Base-by-base conservation (phyloP, 2,329 filamentous ascomycete species). In the Lasiodiplodia hormozganensis region DNA sequence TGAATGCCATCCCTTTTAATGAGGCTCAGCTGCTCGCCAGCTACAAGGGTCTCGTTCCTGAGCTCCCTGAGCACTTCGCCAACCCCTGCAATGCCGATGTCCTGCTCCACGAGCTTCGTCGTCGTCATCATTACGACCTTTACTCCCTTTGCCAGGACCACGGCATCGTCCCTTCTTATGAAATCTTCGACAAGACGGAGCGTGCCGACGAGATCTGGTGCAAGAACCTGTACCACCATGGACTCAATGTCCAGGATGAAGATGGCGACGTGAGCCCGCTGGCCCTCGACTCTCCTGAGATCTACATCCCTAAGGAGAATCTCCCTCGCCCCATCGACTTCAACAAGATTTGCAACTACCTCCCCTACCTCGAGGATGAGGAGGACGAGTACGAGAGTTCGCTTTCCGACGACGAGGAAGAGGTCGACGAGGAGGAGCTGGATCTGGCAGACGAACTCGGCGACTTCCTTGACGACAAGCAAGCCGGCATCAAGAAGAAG, bases 1-100 rank as follows among this genome's bases (percentile, higher is more conserved):
- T 68, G 31, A 23, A 67, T 21, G 25, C 53, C 28, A n/a, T 38
- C 28, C 25, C 65, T 14, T 67, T 67, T 31, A 31, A 67, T 7
- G 65, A 67, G 40, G 12, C 53, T 7, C 53, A 67, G 65, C 65
- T 67, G 21, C 25, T 16, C 52, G 3, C n/a, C 25, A 40, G n/a
- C 2, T 47, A 47, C 43, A n/a, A 8, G 18, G 43, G 43, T n/a
- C 43, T 47, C 8, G n/a, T 51, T 7, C 43, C 25, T 11, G 65
- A 56, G 31, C 54, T 67, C 7, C 36, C 56, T 8, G 28, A 43
- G 34, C 16, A 28, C 25, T 25, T 49, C 18, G n/a, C n/a, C 7
- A 14, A 31, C 28, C 10, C 16, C 12, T 58, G 52, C 54, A 38
- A 36, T n/a, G 43, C 54, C 3, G 11, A 14, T 31, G 53, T 11